Evolutionary conservation across 176 grass and related monocot genomes (phyloP).

Genomic region (Carex parvula): DNA sequence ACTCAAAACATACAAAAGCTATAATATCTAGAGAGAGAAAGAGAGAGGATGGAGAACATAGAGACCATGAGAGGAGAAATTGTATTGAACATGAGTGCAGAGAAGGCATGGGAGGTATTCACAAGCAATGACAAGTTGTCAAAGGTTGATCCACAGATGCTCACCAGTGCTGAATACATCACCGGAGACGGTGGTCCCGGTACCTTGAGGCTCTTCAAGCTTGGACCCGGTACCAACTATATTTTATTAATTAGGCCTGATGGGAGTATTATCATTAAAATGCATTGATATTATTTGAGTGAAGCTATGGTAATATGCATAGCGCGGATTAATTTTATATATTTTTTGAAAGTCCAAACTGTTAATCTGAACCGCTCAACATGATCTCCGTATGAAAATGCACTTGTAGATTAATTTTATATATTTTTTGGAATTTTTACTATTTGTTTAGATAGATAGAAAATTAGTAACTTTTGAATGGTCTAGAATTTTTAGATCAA

Average conservation of each 20-base stretch:
- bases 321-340: no score
- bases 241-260: not conserved
- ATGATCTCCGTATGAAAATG: no score
- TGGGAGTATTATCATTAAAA: no score
- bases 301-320: no score
- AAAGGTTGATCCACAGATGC: slow-evolving; percentile 38
- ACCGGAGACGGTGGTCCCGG: slow-evolving; percentile 43
- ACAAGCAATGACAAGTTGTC: slow-evolving; percentile 38
- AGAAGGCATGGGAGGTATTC: slow-evolving; percentile 47
- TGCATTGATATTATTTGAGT: no score
- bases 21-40: not conserved
- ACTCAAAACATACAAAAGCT: not conserved
- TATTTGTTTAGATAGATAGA: no score
- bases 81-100: slow-evolving; percentile 36
- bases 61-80: slow-evolving; percentile 41
- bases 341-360: no score
- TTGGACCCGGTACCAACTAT: slow-evolving; percentile 31
- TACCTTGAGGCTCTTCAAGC: slow-evolving; percentile 37
- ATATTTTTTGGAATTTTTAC: no score
- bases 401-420: no score
- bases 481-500: no score
- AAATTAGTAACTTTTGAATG: no score
- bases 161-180: slow-evolving; percentile 42
- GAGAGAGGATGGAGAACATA: slow-evolving; percentile 19
- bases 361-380: no score